Percentiles rank a stretch among this genome's conserved stretches.
phyloP scores from a whole-genome alignment of 2,329 filamentous ascomycete genomes.

The Chaetomium sp. region DNA sequence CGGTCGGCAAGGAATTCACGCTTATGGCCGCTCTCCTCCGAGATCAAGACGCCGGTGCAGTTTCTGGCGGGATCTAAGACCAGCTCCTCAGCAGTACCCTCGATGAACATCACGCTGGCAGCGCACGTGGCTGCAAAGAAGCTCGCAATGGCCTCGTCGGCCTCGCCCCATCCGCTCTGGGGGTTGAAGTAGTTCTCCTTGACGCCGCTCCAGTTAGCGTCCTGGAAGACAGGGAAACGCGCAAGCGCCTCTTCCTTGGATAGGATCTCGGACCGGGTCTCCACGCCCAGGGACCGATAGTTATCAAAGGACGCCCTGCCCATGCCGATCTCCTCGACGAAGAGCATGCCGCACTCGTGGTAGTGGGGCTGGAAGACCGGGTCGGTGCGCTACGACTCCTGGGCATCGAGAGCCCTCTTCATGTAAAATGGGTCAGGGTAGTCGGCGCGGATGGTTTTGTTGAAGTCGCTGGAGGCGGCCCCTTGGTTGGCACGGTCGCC shows the following conservation, averaged over 20 bases:
- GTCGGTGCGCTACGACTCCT: not conserved
- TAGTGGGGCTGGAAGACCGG: not conserved
- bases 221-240: not conserved
- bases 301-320: not conserved
- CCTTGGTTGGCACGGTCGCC: not conserved
- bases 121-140: not conserved
- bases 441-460: conserved; percentile 7
- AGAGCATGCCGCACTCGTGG: conserved; percentile 6
- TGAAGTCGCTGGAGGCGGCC: not conserved
- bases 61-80: not conserved
- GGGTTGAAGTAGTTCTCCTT: not conserved
- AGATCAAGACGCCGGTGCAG: not conserved
- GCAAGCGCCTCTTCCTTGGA: not conserved
- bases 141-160: not conserved
- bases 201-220: not conserved
- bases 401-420: not conserved
- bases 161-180: conserved; percentile 3
- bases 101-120: not conserved
- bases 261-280: not conserved
- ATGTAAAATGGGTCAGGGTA: not conserved
- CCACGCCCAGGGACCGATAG: not conserved
- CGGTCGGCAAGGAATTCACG: not conserved
- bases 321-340: not conserved
- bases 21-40: not conserved
- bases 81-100: not conserved